Evolutionary conservation across 1,284 basidiomycete species (phyloP), one percentile per base, ranked within the genome.

Genomic region (Earliella scabrosa): DNA sequence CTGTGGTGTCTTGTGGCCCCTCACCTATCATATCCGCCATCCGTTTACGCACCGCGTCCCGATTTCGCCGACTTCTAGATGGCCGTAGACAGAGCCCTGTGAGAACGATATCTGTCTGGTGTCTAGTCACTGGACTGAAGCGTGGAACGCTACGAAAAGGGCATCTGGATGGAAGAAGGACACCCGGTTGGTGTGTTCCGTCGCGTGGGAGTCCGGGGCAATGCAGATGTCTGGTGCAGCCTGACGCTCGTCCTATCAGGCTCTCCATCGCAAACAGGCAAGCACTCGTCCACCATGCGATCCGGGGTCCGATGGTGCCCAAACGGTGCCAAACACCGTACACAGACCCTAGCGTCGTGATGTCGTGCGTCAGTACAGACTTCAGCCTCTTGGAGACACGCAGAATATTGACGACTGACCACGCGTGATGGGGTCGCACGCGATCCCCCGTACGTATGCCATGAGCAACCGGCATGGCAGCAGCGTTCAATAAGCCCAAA

Each of bases 1-100:
- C 45, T 47, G 39, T 46, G 49, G 50, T 44, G 45, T 43, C 44
- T 26, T 41, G 49, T 41, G 54, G 40, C 48, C 32, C 29, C 48
- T 29, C 35, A 29, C 29, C 46, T 29, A 23, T 56, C 57, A 59
- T 54, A 26, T 54, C 60, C 54, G 56, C 32, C 21, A 39, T 34
- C 52, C 14, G 45, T 45, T 45, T 54, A 55, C 47, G 34, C 31
- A 27, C 29, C 45, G 44, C 52, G 39, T 45, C 50, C 57, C 54
- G 45, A 31, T 14, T 21, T 23, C 60, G 18, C 18, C 16, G 39
- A 9, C 18, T 38, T 47, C 45, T n/a, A 27, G 20, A 38, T 31
- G 47, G 45, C 29, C 50, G 52, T 13, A 24, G 39, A 34, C 38
- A 46, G 27, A 8, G 4, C n/a, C 16, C 32, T 29, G 8, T 21